Evolutionary conservation across 225 moss, liverwort and hornwort genomes (phyloP), one percentile per base, ranked within the genome.

Genomic region (Pseudoscleropodium purum): DNA sequence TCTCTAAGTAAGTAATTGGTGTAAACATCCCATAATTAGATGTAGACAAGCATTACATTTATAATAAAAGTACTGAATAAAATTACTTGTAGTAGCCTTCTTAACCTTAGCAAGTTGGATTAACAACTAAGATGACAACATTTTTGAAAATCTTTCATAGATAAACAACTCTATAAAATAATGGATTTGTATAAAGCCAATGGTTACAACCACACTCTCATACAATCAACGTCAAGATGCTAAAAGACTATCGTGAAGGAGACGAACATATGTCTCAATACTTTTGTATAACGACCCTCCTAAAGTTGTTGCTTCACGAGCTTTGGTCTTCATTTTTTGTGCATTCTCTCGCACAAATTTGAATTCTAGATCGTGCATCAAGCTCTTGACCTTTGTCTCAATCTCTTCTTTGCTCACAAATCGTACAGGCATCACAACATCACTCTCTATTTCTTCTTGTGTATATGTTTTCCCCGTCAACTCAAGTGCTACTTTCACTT

Each of bases 281-380:
- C 1, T 75, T 49, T 0, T 51, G 1, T 5, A 21, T 13, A 21
- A 34, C 1, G 2, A 49, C 12, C 76, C 76, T 51, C 21, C 76
- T 1, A 0, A 18, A 33, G 13, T 21, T 51, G 13, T 20, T 7
- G 21, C 51, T 76, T 76, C 1, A 2, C 2, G 8, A 76, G 34
- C 76, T 76, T 34, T 51, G 51, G 23, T 21, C 23, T 7, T 52
- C 8, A 52, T 1, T 11, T 49, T 33, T 0, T 75, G 2, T 7
- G 20, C 33, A 75, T 52, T 77, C 5, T 52, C 12, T 77, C 3
- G 8, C 3, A 34, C 5, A 77, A 8, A 14, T 13, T 77, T 21
- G 14, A 8, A 8, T 34, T 52, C 3, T 0, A 2, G 0, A 8
- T 52, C 8, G 0, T 20, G 7, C 52, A 51, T 21, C 5, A 77